These are phyloP conservation scores for Lactifluus pinguis DNA, from an alignment of 768 basidiomycete genomes.

Conservation along the genomic window DNA sequence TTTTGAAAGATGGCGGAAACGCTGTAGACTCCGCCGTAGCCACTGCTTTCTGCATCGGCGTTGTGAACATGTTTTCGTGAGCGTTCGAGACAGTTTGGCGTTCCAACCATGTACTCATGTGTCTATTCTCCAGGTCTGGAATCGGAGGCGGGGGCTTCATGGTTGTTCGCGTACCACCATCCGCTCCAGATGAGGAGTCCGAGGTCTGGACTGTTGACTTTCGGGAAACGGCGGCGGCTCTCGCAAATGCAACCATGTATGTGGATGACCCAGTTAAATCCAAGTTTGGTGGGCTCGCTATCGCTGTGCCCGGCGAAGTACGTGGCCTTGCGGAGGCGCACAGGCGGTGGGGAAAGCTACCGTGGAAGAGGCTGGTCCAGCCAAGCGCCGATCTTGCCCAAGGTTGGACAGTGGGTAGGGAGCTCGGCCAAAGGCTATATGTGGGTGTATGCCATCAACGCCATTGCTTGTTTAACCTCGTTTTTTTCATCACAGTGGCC, in stretches of 20 bases:
- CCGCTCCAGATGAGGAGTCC: conserved; percentile 33
- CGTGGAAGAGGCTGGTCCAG: conserved; percentile 70
- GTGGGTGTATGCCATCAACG: conserved; percentile 30
- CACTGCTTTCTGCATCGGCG: conserved; percentile 68
- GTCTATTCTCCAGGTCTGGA: conserved; percentile 39
- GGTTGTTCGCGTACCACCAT: conserved; percentile 67
- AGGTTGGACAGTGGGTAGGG: conserved; percentile 72
- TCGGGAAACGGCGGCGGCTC: conserved; percentile 74
- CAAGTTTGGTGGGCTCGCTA: conserved; percentile 67
- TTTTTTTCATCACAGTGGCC: conserved; percentile 18
- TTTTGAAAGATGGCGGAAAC: conserved; percentile 76
- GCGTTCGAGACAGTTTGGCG: conserved; percentile 23
- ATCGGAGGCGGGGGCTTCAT: conserved; percentile 88
- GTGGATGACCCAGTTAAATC: conserved; percentile 41
- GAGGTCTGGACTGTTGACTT: conserved; percentile 76
- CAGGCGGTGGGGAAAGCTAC: conserved; percentile 67
- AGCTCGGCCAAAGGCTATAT: conserved; percentile 65
- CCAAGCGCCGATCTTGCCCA: conserved; percentile 67
- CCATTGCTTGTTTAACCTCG: not conserved
- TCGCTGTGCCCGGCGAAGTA: conserved; percentile 90
- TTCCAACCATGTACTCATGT: conserved; percentile 6
- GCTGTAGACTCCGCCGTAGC: conserved; percentile 85
- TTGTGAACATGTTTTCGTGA: conserved; percentile 87
- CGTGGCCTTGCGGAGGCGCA: conserved; percentile 82
- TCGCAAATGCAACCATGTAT: conserved; percentile 75